Base-by-base conservation (phyloP, 805 yeast genomes). In the Wickerhamiella hasegawae region DNA sequence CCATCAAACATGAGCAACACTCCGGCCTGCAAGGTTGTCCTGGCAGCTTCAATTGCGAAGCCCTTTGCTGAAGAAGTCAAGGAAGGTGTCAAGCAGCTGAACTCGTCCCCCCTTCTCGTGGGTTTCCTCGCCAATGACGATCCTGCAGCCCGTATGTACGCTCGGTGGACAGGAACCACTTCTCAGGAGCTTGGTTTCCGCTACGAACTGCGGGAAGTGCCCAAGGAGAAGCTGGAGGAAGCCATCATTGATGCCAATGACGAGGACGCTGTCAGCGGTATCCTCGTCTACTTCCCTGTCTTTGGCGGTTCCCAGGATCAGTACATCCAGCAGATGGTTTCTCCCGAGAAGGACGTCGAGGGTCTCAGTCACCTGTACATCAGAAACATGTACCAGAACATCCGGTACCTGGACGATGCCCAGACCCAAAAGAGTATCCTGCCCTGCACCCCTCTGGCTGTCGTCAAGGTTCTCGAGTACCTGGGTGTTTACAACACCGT, bases 201-300 rank as follows among this genome's bases (percentile, higher is more conserved):
- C 24, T 90, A 82, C 55, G 87, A 84, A 53, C 60, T 90, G 43
- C 59, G 79, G 21, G 68, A 72, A 47, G 74, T 78, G 15, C 70
- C 69, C 45, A 83, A 80, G 53, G 94, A 90, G 45, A 77, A 75
- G 23, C 65, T 90, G 41, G 98, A 90, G 55, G 84, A 76, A 45
- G 75, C 72, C 22, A 72, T 90, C 40, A 69, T 84, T 32, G 72
- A 69, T 28, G 95, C 97, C 40, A 90, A 90, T 54, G 62, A 64
- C 20, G 87, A 85, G 50, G 71, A 68, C 37, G 46, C 54, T 1
- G 81, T 87, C 27, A 76, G 84, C 52, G 98, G 97, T 18, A 90
- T 90, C 45, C 84, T 90, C 80, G 87, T 90, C 12, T 90, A 90
- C 56, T 90, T 87, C 69, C 98, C 98, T 0, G 97, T 90, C 2